Base-by-base conservation (phyloP, 1,284 basidiomycete genomes). In the Leccinum holopus region DNA sequence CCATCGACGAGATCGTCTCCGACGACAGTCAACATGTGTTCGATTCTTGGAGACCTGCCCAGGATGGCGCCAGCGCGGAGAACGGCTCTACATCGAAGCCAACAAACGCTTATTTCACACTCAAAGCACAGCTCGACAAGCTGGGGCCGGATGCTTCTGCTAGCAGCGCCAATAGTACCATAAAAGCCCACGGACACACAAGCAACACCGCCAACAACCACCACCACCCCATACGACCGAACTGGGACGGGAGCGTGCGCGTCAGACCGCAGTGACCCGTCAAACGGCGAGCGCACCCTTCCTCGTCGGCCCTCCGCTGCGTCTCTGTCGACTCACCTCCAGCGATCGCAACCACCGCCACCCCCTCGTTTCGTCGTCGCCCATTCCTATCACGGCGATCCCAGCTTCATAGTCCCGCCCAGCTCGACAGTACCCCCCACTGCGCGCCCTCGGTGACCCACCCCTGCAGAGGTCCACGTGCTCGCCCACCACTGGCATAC, bases 401-500 rank as follows among this genome's bases (percentile, higher is more conserved):
- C 62, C 54, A 62, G 39, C 59, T 61, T 65, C 49, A 62, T 69
- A 18, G 59, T 32, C 21, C 69, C 72, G 41, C 41, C 71, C 3
- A 70, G 73, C 66, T 75, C 61, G 28, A 64, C 64, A 6, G n/a
- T 8, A 11, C 41, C n/a, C 2, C 10, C n/a, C 3, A 44, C 41
- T 10, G 59, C 25, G 6, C 61, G 57, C 21, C 12, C 11, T 32
- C 62, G 77, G 63, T 41, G 68, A 70, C 21, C 62, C 65, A 16
- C 72, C 11, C 57, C 65, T 72, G 64, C 78, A 16, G 73, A 76
- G 8, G 71, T 79, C 3, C 81, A 83, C 65, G 79, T 91, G 16
- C 78, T 91, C 18, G 77, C 79, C 2, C 87, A 84, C 5, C 82
- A 79, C 69, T 91, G 88, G 88, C 87, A 91, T 69, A 82, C 86